phyloP scores from a whole-genome alignment of 2,329 filamentous ascomycete species.

The Paraconiothyrium brasiliense region DNA sequence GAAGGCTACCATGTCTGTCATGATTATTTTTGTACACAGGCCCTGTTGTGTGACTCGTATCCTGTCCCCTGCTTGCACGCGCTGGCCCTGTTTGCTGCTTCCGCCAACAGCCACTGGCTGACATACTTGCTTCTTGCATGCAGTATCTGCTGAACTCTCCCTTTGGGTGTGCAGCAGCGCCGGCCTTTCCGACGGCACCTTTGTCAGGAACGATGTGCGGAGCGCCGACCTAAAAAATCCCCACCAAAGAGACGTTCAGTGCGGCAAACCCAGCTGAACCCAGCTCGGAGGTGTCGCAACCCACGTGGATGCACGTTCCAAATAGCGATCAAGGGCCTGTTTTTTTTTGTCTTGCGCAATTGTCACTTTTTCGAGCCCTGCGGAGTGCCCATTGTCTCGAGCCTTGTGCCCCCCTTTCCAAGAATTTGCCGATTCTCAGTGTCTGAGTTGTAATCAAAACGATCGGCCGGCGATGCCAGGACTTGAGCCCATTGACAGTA shows the following conservation, averaged over 20 bases:
- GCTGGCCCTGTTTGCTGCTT: slow-evolving; percentile 18
- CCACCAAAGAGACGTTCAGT: slow-evolving; percentile 27
- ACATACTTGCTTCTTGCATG: slow-evolving; percentile 3
- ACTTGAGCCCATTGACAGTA: slow-evolving; percentile 2
- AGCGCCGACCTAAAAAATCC: slow-evolving; percentile 3
- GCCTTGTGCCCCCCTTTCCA: slow-evolving; percentile 6
- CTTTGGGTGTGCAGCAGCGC: slow-evolving; percentile 6
- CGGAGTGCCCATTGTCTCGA: slow-evolving; percentile 13
- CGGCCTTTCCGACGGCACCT: slow-evolving; percentile 16
- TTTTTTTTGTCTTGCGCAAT: slow-evolving; percentile 32
- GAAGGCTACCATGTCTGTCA: slow-evolving; percentile 27
- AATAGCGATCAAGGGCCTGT: slow-evolving; percentile 19
- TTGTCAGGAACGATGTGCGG: slow-evolving; percentile 8
- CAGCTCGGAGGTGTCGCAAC: slow-evolving; percentile 28
- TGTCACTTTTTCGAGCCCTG: slow-evolving; percentile 28
- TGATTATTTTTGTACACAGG: slow-evolving; percentile 45
- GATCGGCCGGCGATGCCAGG: slow-evolving; percentile 9
- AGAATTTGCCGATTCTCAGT: slow-evolving; percentile 9
- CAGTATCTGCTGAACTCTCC: slow-evolving; percentile 2
- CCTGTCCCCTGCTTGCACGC: slow-evolving; percentile 22
- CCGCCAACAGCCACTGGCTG: slow-evolving; percentile 16
- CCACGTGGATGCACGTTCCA: slow-evolving; percentile 43
- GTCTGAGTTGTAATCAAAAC: neutral
- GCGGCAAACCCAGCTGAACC: slow-evolving; percentile 19
- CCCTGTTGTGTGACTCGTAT: slow-evolving; percentile 43